Base-by-base conservation (phyloP, 164 flowering plant genomes). In the Vitis rotundifolia region DNA sequence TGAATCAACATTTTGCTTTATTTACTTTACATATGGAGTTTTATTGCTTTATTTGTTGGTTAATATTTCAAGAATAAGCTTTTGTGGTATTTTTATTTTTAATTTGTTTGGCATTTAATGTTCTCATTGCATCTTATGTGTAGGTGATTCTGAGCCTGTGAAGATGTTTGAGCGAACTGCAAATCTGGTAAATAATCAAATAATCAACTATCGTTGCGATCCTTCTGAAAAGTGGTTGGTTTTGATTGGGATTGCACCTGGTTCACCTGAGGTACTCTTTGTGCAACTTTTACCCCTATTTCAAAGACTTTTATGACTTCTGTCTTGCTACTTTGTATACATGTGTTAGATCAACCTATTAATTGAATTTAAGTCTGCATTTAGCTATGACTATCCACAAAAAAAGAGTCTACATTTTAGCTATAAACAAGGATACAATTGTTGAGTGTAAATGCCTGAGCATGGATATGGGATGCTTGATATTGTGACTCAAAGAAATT, bases 131-230 rank as follows among this genome's bases (percentile, higher is more conserved):
- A 37, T 63, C 16, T 69, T 48, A 37, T 51, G 4, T 79, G 67
- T 78, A 96, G 99, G 98, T 77, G 98, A 96, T 19, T 85, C 97
- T 15, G 96, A 89, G 73, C 99, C 98, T 55, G 86, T 84, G 15
- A 96, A 92, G 88, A 82, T 93, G 93, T 96, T 96, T 80, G 99
- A 96, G 28, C 85, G 99, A 76, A 87, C 99, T 19, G 97, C 97
- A 59, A 96, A 96, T 83, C 68, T 96, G 82, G 79, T 79, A 9
- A 96, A 78, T 79, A 96, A 93, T 76, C 99, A 96, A 76, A 92
- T 96, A 54, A 96, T 96, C 47, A 93, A 96, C 75, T 96, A 96
- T 69, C 85, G 87, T 19, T 91, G 97, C 72, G 97, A 94, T 77
- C 97, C 98, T 52, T 69, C 92, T 55, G 99, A 94, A 63, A 96